Base-by-base conservation (phyloP, 2,329 filamentous ascomycete species). In the Cyphellophora attinorum region DNA sequence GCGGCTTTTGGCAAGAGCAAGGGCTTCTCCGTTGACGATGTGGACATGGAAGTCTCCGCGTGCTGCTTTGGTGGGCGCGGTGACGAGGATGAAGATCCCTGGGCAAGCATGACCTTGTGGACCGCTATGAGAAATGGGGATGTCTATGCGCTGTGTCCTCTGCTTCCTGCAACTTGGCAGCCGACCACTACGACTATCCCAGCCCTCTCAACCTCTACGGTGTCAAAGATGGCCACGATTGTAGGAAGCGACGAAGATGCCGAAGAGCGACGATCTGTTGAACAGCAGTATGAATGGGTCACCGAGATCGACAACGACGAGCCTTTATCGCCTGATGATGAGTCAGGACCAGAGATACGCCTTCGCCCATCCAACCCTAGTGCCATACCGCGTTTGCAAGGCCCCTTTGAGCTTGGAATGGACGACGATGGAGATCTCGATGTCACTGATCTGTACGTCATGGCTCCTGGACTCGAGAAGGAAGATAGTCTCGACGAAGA, bases 61-160 rank as follows among this genome's bases (percentile, higher is more conserved):
- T 86, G 88, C 33, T 84, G 79, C 54, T 98, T 98, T 61, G 89
- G 86, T 11, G 86, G 86, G 16, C 64, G 56, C 33, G 73, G 70
- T 6, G 62, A 58, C 36, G 65, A 70, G 35, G 70, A 69, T 23
- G 72, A 78, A 44, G 67, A 75, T 50, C 72, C 72, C 2, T 98
- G 91, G 91, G 83, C 86, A 5, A 77, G 88, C 6, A 95, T 95
- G 83, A 96, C 91, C 1, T 68, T 98, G 8, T 98, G 89, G 85
- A 66, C 96, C 33, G 86, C 88, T n/a, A 98, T 95, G 82, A 76
- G 77, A 23, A 82, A 85, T 40, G 91, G 91, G 3, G 88, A 95
- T 52, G 73, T 96, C 5, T 98, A 98, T 53, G 88, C 89, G 2
- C 65, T 98, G 6, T 95, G 88, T 53, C 91, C 91, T 2, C 68